Base-by-base conservation (phyloP, 352 stramenopile species). In the Pythium biforme region DNA sequence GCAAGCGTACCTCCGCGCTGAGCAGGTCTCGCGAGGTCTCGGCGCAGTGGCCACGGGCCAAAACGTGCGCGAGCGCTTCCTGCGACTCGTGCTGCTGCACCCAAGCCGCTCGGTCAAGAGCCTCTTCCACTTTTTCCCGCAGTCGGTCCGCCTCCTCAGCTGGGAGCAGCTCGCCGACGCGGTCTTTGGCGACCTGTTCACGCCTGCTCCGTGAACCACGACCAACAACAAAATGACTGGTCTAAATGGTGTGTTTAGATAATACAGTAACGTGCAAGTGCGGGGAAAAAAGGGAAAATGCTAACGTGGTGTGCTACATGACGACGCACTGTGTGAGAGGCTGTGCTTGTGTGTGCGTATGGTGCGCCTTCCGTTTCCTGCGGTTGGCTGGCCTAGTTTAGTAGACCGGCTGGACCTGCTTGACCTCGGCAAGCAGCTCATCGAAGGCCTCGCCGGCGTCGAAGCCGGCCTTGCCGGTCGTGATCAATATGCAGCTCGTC, bases 401-500 rank as follows among this genome's bases (percentile, higher is more conserved):
- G 79, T 94, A 95, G 66, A 80, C 81, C 40, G 79, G 77, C 73
- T 95, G 86, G 52, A 95, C 70, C 73, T 95, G 72, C 76, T 96
- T 95, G 54, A 96, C 86, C 41, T 97, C 89, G 59, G 80, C 75
- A 31, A 97, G 65, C 50, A 96, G 74, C 73, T 98, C 88, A 43
- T 97, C 83, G 76, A 96, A 98, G 25, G 87, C 81, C 23, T 97
- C 90, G 67, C 94, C 79, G 23, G 77, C 88, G 65, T 86, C 89
- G 56, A 97, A 97, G 41, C 89, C 90, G 27, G 90, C 79, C 77
- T 98, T 98, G 51, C 86, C 86, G 29, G 88, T 82, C 47, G 90
- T 98, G 59, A 99, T 91, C 66, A 99, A 77, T 76, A 99, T 98
- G 83, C 94, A 98, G 86, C 94, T 99, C 41, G 97, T 99, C 40